phyloP scores from a whole-genome alignment of 495 filamentous ascomycete genomes.

The Xylaria flabelliformis region DNA sequence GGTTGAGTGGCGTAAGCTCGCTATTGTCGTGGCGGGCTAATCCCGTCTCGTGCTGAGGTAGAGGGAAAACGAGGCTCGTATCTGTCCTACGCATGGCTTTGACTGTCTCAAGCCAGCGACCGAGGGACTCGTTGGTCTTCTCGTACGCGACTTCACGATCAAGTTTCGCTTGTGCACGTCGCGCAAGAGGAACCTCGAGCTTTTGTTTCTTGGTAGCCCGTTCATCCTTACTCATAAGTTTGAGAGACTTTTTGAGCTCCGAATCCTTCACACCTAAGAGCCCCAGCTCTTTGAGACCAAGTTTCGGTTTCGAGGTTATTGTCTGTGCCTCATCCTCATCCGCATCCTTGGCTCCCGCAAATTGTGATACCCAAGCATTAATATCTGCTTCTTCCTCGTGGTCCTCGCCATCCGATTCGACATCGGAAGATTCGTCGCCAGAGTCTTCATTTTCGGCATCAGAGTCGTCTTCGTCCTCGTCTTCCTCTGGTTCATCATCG shows the following conservation, averaged over 20 bases:
- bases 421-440: constrained; percentile 48
- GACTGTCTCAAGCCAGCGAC: constrained; percentile 92
- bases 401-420: constrained; percentile 55
- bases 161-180: constrained; percentile 86
- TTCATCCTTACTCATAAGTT: constrained; percentile 65
- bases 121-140: constrained; percentile 88
- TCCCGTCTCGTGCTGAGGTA: constrained; percentile 69
- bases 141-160: constrained; percentile 86
- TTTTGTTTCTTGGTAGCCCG: constrained; percentile 66
- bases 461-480: constrained; percentile 56
- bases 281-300: constrained; percentile 79
- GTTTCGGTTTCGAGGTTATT: constrained; percentile 65
- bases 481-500: constrained; percentile 48
- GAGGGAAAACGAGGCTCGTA: constrained; percentile 81
- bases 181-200: constrained; percentile 82
- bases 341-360: constrained; percentile 53
- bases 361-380: constrained; percentile 70
- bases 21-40: constrained; percentile 49
- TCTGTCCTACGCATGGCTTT: constrained; percentile 92
- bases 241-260: constrained; percentile 77
- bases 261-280: constrained; percentile 76
- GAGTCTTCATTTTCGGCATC: constrained; percentile 53
- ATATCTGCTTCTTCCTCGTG: constrained; percentile 66
- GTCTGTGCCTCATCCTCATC: constrained; percentile 36
- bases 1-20: constrained; percentile 61